Base-by-base conservation (phyloP, 495 filamentous ascomycete genomes). In the Chaetomium tenue region DNA sequence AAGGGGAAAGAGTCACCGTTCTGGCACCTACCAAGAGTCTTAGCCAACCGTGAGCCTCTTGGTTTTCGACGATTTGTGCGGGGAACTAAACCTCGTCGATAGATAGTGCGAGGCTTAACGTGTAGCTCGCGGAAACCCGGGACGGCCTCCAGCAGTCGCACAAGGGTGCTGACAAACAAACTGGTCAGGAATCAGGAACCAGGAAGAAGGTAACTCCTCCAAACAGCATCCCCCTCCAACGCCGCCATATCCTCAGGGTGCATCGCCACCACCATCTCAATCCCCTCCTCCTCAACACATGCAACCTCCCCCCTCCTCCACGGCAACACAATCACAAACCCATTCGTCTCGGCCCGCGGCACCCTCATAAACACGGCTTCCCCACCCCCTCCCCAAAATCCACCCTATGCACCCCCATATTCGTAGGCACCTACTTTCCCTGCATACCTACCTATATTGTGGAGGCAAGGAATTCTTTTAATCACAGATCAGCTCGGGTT, bases 301-400 rank as follows among this genome's bases (percentile, higher is more conserved):
- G n/a, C n/a, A n/a, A n/a, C 9, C 20, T 23, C 20, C 20, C 18
- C 46, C 46, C 46, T 50, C 46, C 18, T 22, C 46, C 46, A 3
- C 18, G 46, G 46, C 20, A 50, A 23, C 18, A 50, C 46, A 50
- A 50, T 20, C 8, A n/a, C 46, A 50, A 50, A 50, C n/a, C 46
- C 46, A 20, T 50, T 20, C 18, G 46, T 11, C 46, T 50, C 16
- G 4, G 4, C 8, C 46, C 8, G 0, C 16, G 46, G n/a, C 48
- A 25, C 48, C 48, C 23, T 26, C 48, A 52, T 26, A 5, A 26
- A 11, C 15, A 23, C 11, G 48, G 22, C 48, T 6, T 5, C 1
- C 48, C 48, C 6, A 52, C 48, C 23, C 46, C 46, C 46, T 50
- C 46, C 46, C 46, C 46, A 50, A 50, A 50, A 23, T 50, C 46